Percentiles rank a stretch among this genome's conserved stretches.
Conservation (phyloP, 257 asterid genomes). For the Nicotiana tomentosiformis region DNA sequence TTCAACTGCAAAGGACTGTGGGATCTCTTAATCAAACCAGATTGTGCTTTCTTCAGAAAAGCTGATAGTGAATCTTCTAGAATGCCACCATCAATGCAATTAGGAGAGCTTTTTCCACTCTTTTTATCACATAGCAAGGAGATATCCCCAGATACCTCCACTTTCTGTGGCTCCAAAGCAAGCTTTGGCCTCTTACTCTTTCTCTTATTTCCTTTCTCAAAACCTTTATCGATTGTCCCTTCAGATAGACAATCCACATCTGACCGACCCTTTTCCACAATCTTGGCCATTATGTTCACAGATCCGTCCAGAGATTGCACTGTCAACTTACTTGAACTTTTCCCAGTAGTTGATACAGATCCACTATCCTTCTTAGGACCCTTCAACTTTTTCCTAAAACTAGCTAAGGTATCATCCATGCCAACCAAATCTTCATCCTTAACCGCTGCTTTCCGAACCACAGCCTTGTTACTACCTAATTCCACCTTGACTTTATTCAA, state of each 20-base stretch:
- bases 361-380: slow-evolving; percentile 63
- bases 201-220: slow-evolving; percentile 26
- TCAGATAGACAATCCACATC: slow-evolving; percentile 29
- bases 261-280: slow-evolving; percentile 23
- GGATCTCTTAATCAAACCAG: slow-evolving; percentile 41
- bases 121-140: slow-evolving; percentile 30
- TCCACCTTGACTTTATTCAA: slow-evolving; percentile 50
- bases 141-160: slow-evolving; percentile 20
- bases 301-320: slow-evolving; percentile 29
- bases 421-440: slow-evolving; percentile 55
- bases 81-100: slow-evolving; percentile 32
- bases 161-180: slow-evolving; percentile 19
- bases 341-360: slow-evolving; percentile 24
- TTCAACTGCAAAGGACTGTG: slow-evolving; percentile 39
- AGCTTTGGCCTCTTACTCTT: slow-evolving; percentile 40
- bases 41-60: slow-evolving; percentile 54
- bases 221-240: slow-evolving; percentile 22
- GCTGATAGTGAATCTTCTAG: slow-evolving; percentile 67
- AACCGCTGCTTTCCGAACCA: slow-evolving; percentile 31
- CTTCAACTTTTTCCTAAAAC: slow-evolving; percentile 73
- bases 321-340: slow-evolving; percentile 26
- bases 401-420: slow-evolving; percentile 93
- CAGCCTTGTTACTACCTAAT: slow-evolving; percentile 35
- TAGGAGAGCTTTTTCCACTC: slow-evolving; percentile 15
- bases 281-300: slow-evolving; percentile 21